Evolutionary conservation across 2,329 filamentous ascomycete genomes (phyloP).

Genomic region (Biscogniauxia sp.): DNA sequence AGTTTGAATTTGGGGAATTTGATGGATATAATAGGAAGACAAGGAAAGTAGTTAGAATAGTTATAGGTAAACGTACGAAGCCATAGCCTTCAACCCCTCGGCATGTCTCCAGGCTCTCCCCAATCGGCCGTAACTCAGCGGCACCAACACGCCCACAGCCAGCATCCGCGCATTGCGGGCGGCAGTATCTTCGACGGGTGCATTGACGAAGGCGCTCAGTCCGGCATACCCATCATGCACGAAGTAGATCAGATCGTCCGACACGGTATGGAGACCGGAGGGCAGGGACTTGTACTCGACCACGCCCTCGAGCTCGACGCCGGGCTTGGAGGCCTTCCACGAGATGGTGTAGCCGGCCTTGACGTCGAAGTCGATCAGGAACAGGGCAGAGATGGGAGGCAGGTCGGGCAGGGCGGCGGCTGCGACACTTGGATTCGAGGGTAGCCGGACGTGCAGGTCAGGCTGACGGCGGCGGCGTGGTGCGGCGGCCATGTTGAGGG

Average conservation of each 20-base stretch:
- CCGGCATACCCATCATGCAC: slow-evolving; percentile 82
- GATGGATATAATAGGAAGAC: no score
- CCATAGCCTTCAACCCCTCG: slow-evolving; percentile 69
- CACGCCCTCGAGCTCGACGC: slow-evolving; percentile 74
- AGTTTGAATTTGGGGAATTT: neutral
- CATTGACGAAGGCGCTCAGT: slow-evolving; percentile 87
- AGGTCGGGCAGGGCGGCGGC: slow-evolving; percentile 42
- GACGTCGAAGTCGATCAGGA: slow-evolving; percentile 89
- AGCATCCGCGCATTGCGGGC: slow-evolving; percentile 90
- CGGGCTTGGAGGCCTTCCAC: slow-evolving; percentile 75
- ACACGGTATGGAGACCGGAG: slow-evolving; percentile 85
- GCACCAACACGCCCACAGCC: slow-evolving; percentile 84
- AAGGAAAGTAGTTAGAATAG: neutral
- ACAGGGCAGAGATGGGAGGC: slow-evolving; percentile 71
- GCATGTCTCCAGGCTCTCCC: slow-evolving; percentile 90
- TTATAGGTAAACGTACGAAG: slow-evolving; percentile 52
- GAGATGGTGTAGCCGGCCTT: slow-evolving; percentile 87
- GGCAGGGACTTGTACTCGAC: slow-evolving; percentile 97
- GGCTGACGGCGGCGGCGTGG: slow-evolving; percentile 32
- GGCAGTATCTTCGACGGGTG: slow-evolving; percentile 70
- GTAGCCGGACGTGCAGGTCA: slow-evolving; percentile 33
- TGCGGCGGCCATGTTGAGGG: slow-evolving; percentile 31
- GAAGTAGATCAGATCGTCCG: slow-evolving; percentile 90
- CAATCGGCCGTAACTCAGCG: slow-evolving; percentile 77
- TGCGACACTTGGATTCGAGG: slow-evolving; percentile 29